Percentiles rank a stretch among this genome's conserved stretches.
Conservation (phyloP, 1,284 basidiomycete species). For the Ganoderma leucocontextum region DNA sequence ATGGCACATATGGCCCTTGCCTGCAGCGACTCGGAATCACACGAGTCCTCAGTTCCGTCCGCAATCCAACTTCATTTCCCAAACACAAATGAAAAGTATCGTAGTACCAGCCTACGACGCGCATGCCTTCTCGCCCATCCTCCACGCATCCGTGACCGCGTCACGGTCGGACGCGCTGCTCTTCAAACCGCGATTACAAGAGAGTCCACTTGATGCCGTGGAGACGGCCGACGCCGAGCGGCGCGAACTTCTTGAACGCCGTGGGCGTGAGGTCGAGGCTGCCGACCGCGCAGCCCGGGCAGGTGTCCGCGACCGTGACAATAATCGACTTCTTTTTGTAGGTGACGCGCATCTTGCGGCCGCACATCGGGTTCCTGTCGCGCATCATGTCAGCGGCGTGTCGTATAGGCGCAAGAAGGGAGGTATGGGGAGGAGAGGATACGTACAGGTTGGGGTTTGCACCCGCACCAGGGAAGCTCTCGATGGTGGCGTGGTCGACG, state of each 20-base stretch:
- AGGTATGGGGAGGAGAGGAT: background rate
- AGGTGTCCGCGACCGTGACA: slow-evolving; percentile 6
- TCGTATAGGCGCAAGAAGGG: background rate
- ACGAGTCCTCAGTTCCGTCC: background rate
- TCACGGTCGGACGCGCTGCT: background rate
- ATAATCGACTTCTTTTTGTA: slow-evolving; percentile 38
- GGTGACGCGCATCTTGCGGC: slow-evolving; percentile 40
- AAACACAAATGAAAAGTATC: background rate
- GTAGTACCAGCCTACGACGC: background rate
- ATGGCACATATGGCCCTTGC: too few relatives aligned
- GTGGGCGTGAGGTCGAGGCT: slow-evolving; percentile 10
- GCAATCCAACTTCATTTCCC: background rate
- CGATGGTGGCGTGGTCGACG: slow-evolving; percentile 25
- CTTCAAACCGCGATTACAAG: background rate
- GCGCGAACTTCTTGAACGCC: slow-evolving; percentile 11
- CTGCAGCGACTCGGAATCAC: background rate
- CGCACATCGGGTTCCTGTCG: slow-evolving; percentile 46
- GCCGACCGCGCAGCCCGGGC: slow-evolving; percentile 16
- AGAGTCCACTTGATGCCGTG: slow-evolving; percentile 34
- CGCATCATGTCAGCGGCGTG: slow-evolving; percentile 5
- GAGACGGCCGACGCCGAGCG: slow-evolving; percentile 16
- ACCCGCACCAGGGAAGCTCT: slow-evolving; percentile 30
- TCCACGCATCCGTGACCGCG: background rate
- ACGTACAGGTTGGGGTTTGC: slow-evolving; percentile 31
- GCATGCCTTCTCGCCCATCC: background rate